Evolutionary conservation across 2,329 filamentous ascomycete genomes (phyloP).

Genomic region (Exophiala sp.): DNA sequence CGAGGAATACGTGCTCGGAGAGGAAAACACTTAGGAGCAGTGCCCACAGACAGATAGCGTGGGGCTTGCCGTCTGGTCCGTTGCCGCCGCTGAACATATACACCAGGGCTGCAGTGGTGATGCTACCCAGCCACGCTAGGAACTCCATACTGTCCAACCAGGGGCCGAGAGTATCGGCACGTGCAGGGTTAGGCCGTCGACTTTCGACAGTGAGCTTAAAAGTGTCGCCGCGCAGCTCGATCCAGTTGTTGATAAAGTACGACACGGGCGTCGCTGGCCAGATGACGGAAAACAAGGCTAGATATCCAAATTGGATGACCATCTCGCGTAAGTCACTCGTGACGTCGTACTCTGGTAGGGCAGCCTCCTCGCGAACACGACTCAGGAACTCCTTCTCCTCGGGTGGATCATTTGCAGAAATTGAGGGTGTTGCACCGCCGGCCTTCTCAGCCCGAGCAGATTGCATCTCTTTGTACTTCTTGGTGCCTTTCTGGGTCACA

Average conservation of each 20-base stretch:
- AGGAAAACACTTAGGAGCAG: conserved; percentile 78
- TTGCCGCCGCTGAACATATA: conserved; percentile 76
- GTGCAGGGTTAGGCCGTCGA: conserved; percentile 83
- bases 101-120: conserved; percentile 82
- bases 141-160: conserved; percentile 85
- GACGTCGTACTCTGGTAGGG: conserved; percentile 82
- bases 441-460: conserved; percentile 56
- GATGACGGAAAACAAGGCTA: conserved; percentile 85
- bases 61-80: conserved; percentile 63
- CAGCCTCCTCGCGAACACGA: conserved; percentile 77
- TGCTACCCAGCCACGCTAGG: conserved; percentile 86
- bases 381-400: conserved; percentile 78
- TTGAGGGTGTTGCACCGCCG: conserved; percentile 48
- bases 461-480: conserved; percentile 75
- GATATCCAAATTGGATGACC: conserved; percentile 84
- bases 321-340: conserved; percentile 89
- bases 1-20: conserved; percentile 86
- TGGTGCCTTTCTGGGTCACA: conserved; percentile 71
- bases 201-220: conserved; percentile 90
- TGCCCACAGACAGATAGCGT: conserved; percentile 72
- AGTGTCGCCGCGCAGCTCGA: conserved; percentile 88
- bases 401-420: conserved; percentile 59
- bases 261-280: conserved; percentile 91
- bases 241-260: conserved; percentile 93
- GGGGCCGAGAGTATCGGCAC: conserved; percentile 89